Conservation (phyloP, 805 yeast genomes). For the Wickerhamiella australiensis region DNA sequence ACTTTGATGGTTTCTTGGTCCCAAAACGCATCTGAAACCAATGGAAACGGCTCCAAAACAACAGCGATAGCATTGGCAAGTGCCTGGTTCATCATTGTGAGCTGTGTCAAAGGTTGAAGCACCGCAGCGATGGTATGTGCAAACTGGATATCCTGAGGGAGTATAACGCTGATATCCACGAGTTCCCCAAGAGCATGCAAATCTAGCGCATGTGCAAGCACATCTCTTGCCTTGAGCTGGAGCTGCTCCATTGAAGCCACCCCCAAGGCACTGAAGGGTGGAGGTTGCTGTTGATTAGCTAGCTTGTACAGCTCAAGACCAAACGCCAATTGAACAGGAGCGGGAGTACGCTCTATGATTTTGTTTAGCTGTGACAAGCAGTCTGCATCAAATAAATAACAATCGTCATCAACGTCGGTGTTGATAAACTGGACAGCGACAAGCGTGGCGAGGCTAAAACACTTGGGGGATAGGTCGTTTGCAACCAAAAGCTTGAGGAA, state of each 20-base stretch:
- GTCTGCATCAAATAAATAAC: conserved; percentile 10
- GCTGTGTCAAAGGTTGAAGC: conserved; percentile 36
- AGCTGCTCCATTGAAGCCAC: conserved; percentile 4
- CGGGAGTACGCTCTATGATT: background rate
- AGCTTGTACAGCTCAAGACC: conserved; percentile 22
- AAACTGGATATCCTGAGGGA: conserved; percentile 11
- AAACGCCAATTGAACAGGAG: conserved; percentile 23
- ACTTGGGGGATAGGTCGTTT: background rate
- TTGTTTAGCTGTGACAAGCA: background rate
- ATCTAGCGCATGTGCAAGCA: conserved; percentile 11
- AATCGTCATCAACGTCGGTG: conserved; percentile 13
- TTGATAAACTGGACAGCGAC: conserved; percentile 23
- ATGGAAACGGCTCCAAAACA: conserved; percentile 37
- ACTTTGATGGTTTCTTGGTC: conserved; percentile 22
- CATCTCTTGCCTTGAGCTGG: conserved; percentile 7
- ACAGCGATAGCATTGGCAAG: conserved; percentile 34
- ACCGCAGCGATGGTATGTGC: conserved; percentile 22
- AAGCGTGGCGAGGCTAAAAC: conserved; percentile 16
- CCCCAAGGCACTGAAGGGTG: background rate
- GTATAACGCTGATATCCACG: conserved; percentile 10
- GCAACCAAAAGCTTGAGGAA: conserved; percentile 15
- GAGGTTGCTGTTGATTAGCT: conserved; percentile 11
- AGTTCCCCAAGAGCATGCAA: conserved; percentile 13
- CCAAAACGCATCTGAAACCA: conserved; percentile 37
- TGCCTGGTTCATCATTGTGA: conserved; percentile 36